Evolutionary conservation across 2,329 filamentous ascomycete genomes (phyloP), one percentile per base, ranked within the genome.

Genomic region (Ilyonectria robusta): DNA sequence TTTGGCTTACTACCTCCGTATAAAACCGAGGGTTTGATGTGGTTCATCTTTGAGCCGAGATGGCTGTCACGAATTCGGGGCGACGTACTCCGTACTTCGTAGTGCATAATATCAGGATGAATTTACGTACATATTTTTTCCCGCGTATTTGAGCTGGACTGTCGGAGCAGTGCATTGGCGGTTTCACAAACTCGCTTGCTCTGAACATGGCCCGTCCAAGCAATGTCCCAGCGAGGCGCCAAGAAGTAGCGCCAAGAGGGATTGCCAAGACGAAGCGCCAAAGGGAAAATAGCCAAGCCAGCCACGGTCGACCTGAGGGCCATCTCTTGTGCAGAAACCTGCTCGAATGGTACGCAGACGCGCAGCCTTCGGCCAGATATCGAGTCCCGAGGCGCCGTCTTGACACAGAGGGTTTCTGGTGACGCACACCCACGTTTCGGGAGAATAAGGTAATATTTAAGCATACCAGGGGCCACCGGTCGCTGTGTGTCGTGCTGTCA

Each of bases 391-490:
- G 13, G 47, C 6, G 13, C 47, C 4, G 23, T 6, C 11, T 50
- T 1, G 46, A 56, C 21, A 33, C n/a, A 29, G n/a, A 53, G 26
- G 29, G 50, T 53, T 21, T 53, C 50, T 15, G 33, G 26, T 40
- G 51, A 44, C 51, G 31, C 53, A 51, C 26, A 19, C 42, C 21
- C 51, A 37, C 66, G 71, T 72, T 72, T 73, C 62, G 59, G 48
- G 42, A 59, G 72, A 74, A 73, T 74, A 74, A 74, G 72, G 72
- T 74, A 74, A 74, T 69, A 74, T 74, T 74, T 74, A 74, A 74
- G 72, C 72, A 74, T 74, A 74, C 69, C 72, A 72, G 72, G 70
- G 65, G 35, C 35, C 35, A 29, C 29, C 40, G 21, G 26, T 6
- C 21, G 44, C 31, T 6, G 53, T 42, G 19, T 47, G n/a, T 26